phyloP scores from a whole-genome alignment of 225 moss, liverwort and hornwort genomes.

The Lunularia cruciata region DNA sequence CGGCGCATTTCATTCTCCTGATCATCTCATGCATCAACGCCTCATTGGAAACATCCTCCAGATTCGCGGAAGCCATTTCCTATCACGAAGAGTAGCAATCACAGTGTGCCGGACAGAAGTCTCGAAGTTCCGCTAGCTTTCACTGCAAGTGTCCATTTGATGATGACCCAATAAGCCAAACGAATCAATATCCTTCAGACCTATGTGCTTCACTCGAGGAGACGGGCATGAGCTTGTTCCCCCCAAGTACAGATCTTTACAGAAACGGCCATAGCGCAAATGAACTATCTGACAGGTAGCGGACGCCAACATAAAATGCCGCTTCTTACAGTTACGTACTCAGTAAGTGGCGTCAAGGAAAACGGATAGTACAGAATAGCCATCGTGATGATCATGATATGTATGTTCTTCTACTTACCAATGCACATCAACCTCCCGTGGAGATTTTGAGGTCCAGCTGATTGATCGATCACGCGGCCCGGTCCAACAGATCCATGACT shows the following conservation, averaged over 20 bases:
- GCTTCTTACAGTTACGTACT: neutral
- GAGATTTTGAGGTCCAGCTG: neutral
- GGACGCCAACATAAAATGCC: neutral
- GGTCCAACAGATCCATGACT: constrained; percentile 12
- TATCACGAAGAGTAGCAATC: neutral
- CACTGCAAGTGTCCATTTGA: neutral
- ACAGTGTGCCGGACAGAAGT: neutral
- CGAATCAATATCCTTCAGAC: too few relatives aligned
- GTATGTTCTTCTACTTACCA: neutral
- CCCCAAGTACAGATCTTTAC: neutral
- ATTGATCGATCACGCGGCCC: constrained; percentile 2
- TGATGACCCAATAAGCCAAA: neutral
- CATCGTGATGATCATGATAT: neutral
- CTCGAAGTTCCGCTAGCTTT: neutral
- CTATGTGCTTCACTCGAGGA: neutral
- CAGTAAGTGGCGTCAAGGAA: neutral
- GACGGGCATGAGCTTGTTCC: neutral
- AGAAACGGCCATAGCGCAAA: neutral
- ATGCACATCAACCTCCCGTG: neutral
- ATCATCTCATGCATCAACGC: constrained; percentile 48
- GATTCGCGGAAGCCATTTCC: constrained; percentile 29
- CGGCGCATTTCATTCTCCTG: constrained; percentile 53
- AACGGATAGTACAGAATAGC: neutral
- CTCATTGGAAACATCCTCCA: constrained; percentile 50
- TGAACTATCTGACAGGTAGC: neutral